Percentiles rank a stretch among this genome's conserved stretches.
Evolutionary conservation across 2,329 filamentous ascomycete species (phyloP).

Genomic region (Sarocladium kiliense): DNA sequence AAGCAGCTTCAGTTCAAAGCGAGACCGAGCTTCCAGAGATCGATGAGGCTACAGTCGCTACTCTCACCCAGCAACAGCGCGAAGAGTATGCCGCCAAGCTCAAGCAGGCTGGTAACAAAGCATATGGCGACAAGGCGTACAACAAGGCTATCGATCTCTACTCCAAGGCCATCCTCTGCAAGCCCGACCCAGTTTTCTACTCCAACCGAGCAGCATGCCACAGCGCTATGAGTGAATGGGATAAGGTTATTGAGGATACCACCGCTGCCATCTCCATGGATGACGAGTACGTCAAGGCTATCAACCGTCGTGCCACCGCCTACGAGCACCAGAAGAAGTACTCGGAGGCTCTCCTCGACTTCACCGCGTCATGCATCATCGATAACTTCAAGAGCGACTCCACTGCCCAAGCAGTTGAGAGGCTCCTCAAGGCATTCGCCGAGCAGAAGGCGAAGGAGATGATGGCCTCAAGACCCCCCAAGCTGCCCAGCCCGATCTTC

Average conservation of each 20-base stretch:
- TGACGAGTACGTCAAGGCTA: slow-evolving; percentile 92
- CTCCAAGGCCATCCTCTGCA: slow-evolving; percentile 93
- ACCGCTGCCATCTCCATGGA: slow-evolving; percentile 92
- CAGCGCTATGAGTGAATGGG: slow-evolving; percentile 89
- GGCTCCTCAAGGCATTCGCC: slow-evolving; percentile 92
- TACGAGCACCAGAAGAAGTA: slow-evolving; percentile 91
- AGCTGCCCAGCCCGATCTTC: slow-evolving; percentile 91
- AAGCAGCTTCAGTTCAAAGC: slow-evolving; percentile 48
- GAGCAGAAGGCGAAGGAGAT: slow-evolving; percentile 92
- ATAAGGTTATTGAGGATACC: slow-evolving; percentile 94
- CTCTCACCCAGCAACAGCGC: slow-evolving; percentile 58
- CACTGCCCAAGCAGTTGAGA: slow-evolving; percentile 85
- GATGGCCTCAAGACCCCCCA: slow-evolving; percentile 76
- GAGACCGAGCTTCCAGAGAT: slow-evolving; percentile 67
- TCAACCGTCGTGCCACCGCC: slow-evolving; percentile 93
- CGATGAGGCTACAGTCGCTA: slow-evolving; percentile 50
- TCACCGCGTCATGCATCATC: slow-evolving; percentile 98
- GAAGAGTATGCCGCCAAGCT: slow-evolving; percentile 86
- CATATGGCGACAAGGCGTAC: slow-evolving; percentile 92
- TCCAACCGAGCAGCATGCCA: slow-evolving; percentile 98
- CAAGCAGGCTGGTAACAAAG: slow-evolving; percentile 94
- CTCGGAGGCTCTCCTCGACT: slow-evolving; percentile 93
- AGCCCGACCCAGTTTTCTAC: slow-evolving; percentile 96
- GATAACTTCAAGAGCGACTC: slow-evolving; percentile 92
- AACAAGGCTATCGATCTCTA: slow-evolving; percentile 91